These are phyloP conservation scores for Hanseniaspora pseudoguilliermondii DNA, from an alignment of 805 yeast species.

Conservation along the genomic window DNA sequence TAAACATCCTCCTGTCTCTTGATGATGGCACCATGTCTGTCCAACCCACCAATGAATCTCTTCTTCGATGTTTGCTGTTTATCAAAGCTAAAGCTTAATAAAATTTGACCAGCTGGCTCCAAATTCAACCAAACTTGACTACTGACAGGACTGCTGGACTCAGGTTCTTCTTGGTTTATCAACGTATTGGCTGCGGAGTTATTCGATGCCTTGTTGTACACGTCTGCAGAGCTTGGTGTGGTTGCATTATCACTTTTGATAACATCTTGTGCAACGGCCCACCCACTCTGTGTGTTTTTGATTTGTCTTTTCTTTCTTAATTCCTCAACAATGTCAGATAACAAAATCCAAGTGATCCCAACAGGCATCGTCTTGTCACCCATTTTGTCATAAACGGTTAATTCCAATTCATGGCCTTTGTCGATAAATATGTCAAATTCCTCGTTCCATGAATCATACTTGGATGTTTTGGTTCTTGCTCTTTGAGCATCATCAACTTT, in stretches of 20 bases:
- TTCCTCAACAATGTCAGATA: constrained; percentile 89
- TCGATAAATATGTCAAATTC: constrained; percentile 69
- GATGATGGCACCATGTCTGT: constrained; percentile 96
- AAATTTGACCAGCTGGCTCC: constrained; percentile 89
- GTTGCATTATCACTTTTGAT: constrained; percentile 16
- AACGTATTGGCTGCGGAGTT: constrained; percentile 14
- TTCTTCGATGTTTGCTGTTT: constrained; percentile 45
- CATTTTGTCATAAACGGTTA: constrained; percentile 70
- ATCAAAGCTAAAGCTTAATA: constrained; percentile 64
- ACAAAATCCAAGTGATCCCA: constrained; percentile 80
- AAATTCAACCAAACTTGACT: constrained; percentile 75
- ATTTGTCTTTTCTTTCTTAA: constrained; percentile 79
- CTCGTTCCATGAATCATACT: constrained; percentile 73
- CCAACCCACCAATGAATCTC: constrained; percentile 48
- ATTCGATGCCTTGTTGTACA: constrained; percentile 13
- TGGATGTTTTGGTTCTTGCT: constrained; percentile 60
- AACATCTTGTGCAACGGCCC: constrained; percentile 71
- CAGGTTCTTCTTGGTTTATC: neutral
- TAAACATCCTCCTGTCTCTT: constrained; percentile 78
- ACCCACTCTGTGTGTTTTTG: constrained; percentile 56
- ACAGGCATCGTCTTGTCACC: constrained; percentile 67
- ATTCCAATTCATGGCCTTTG: constrained; percentile 82
- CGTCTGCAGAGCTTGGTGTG: constrained; percentile 12
- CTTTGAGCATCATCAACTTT: constrained; percentile 82
- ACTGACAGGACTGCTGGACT: neutral